Evolutionary conservation across 345 rosid genomes (phyloP), one percentile per base, ranked within the genome.

Genomic region (Brassica carinata): DNA sequence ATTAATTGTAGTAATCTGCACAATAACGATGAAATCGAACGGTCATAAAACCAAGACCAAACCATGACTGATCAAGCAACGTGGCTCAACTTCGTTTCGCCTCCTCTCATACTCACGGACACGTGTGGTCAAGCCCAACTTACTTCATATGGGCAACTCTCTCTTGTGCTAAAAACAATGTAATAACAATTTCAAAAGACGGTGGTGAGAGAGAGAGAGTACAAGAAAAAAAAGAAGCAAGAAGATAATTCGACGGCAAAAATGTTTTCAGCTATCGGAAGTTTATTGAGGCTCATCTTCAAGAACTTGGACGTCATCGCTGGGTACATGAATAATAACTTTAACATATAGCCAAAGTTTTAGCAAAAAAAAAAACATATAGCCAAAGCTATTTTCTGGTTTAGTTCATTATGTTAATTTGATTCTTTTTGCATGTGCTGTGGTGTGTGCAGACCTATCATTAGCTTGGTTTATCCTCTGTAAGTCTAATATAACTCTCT

Each of bases 251-350:
- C 64, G 38, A 64, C 68, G 73, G 67, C 31, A 71, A 48, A 72
- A 36, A 81, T 81, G 84, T 77, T 57, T 67, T 71, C 71, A 27
- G 88, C 86, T 82, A 85, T 89, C 77, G 85, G 84, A 73, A 84
- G 89, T 84, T 88, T 91, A 78, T 83, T 91, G 57, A 91, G 84
- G 74, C 87, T 89, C 64, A 73, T 92, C 70, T 88, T 85, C 7
- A 91, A 87, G 84, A 91, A 90, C 87, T 86, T 91, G 73, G 97
- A 93, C 75, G 91, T 93, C 77, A 88, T 91, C 79, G 91, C 94
- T 81, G 87, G 92, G 97, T 90, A 84, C 11, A 53, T 11, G 57
- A 19, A 62, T 17, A 13, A 18, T 79, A 14, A 4, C 19, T 30
- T 59, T 79, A 14, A 4, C 19, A 43, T 59, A 5, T 71, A 26